phyloP scores from a whole-genome alignment of 257 asterid genomes.

The Solanum corneliomulleri region DNA sequence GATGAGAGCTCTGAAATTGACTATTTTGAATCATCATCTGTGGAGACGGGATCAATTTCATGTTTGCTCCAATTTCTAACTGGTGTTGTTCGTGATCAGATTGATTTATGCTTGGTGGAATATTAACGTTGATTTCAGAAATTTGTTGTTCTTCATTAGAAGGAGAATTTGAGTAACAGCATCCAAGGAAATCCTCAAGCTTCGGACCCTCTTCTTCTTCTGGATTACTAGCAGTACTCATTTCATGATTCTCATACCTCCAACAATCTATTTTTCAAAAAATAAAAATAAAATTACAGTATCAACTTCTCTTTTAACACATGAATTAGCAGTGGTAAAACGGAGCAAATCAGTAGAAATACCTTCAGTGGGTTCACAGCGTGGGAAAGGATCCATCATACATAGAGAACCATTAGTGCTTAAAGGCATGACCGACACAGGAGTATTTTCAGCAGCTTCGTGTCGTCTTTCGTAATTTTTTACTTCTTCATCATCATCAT shows the following conservation, averaged over 20 bases:
- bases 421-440: conserved; percentile 26
- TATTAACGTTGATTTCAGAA: conserved; percentile 50
- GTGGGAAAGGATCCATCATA: conserved; percentile 9
- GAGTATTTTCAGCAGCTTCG: background rate
- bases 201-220: conserved; percentile 42
- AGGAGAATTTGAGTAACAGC: conserved; percentile 49
- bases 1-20: background rate
- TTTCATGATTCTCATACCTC: conserved; percentile 32
- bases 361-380: conserved; percentile 1
- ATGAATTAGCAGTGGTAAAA: background rate
- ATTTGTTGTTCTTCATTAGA: conserved; percentile 9
- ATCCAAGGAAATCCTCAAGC: conserved; percentile 68
- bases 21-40: conserved; percentile 1
- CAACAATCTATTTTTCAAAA: conserved; percentile 23
- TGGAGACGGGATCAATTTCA: background rate
- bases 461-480: conserved; percentile 1
- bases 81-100: background rate
- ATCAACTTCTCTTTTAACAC: background rate
- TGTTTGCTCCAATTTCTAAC: background rate
- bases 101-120: conserved; percentile 18
- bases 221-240: conserved; percentile 9
- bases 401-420: conserved; percentile 18
- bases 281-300: background rate
- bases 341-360: background rate
- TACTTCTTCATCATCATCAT: conserved; percentile 14